Base-by-base conservation (phyloP, 441 rosid genomes). In the Isatis lusitanica region DNA sequence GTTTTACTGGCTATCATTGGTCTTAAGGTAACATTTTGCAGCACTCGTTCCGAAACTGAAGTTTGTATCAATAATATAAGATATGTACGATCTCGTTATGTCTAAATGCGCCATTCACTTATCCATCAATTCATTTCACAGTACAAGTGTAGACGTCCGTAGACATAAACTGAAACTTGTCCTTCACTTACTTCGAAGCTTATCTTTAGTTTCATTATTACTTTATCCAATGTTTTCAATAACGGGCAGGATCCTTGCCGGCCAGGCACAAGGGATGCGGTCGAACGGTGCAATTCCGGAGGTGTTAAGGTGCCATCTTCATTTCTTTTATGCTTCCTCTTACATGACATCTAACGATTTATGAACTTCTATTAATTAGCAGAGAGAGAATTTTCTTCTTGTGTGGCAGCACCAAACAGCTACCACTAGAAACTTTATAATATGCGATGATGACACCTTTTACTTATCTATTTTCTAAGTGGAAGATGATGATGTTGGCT, bases 1-100 rank as follows among this genome's bases (percentile, higher is more conserved):
- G 81, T 92, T 80, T 83, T 94, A 87, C 85, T 94, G 68, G 94
- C 91, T 66, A 87, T 92, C 76, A 86, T 92, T 79, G 98, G 98
- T 77, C 90, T 94, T 50, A 81, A 90, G 98, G 98, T 94, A 82
- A 70, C 51, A 30, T 21, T 31, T 31, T 46, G 12, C 65, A 28
- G 50, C 36, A 24, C 15, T 63, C 64, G 26, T 63, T 51, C 36
- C 28, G 39, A 69, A 70, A n/a, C 24, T 21, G 24, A 21, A 21
- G 24, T 21, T 56, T 38, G 10, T 11, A 11, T 26, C 40, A 28
- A 15, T 12, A 3, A 40, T 12, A 1, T 31, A 31, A 6, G 35
- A 31, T 31, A 31, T 31, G 35, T 31, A 31, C 31, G 35, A 31
- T 31, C 6, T 30, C 35, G 35, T 21, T 21, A 21, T 21, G 36